Evolutionary conservation across 2,329 filamentous ascomycete genomes (phyloP).

Genomic region (Cercospora sp.): DNA sequence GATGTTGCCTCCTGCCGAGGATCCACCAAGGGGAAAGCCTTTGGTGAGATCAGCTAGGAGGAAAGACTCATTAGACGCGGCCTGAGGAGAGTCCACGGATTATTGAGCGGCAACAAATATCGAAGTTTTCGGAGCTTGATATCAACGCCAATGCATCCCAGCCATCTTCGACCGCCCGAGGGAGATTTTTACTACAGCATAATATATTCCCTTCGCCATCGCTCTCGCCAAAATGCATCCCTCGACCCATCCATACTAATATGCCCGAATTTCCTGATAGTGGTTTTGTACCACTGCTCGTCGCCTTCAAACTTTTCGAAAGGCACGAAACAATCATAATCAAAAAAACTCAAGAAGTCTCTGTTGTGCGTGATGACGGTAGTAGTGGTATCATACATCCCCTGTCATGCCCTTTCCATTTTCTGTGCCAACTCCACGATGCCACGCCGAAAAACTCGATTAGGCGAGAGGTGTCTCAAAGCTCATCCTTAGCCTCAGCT

Average conservation of each 20-base stretch:
- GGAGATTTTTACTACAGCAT: constrained; percentile 37
- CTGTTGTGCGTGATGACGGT: background rate
- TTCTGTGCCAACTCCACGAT: background rate
- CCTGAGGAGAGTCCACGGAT: constrained; percentile 33
- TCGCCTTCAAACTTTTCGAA: too few relatives aligned
- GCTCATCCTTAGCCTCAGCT: constrained; percentile 26
- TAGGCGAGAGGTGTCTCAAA: constrained; percentile 13
- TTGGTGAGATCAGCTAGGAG: constrained; percentile 44
- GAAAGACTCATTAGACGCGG: constrained; percentile 42
- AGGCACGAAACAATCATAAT: background rate
- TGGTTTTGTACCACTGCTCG: too few relatives aligned
- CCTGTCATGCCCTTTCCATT: background rate
- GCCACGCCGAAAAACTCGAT: background rate
- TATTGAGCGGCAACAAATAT: background rate
- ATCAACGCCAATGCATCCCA: constrained; percentile 63
- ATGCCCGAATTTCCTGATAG: background rate
- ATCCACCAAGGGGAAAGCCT: constrained; percentile 53
- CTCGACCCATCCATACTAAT: background rate
- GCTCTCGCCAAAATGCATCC: background rate
- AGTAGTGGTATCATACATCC: constrained; percentile 4
- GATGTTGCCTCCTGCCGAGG: constrained; percentile 49
- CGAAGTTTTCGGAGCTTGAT: constrained; percentile 35
- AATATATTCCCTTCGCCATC: background rate
- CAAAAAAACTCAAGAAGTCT: background rate
- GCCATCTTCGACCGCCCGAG: constrained; percentile 62